phyloP scores from a whole-genome alignment of 202 grass and related monocot species.

The Zoysia matrella region DNA sequence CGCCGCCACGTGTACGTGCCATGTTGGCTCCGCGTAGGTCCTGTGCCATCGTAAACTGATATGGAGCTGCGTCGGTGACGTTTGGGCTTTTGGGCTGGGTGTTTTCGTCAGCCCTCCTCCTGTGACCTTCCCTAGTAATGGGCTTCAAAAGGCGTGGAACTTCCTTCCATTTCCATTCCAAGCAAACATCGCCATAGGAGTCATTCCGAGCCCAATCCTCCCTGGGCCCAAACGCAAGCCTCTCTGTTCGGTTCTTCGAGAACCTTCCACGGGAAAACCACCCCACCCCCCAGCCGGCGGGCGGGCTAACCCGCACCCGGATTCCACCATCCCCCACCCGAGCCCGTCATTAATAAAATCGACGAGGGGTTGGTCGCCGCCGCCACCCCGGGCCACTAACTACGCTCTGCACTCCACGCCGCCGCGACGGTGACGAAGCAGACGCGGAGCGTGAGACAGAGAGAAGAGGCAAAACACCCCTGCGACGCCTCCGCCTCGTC shows the following conservation, averaged over 20 bases:
- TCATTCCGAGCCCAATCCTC: not conserved
- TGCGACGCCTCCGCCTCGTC: slow-evolving; percentile 2
- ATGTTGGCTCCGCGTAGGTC: slow-evolving; percentile 13
- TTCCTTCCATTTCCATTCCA: too few species aligned
- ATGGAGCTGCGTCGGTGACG: not conserved
- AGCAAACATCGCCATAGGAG: too few species aligned
- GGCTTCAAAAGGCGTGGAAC: too few species aligned
- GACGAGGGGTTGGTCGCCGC: slow-evolving; percentile 20
- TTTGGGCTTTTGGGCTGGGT: too few species aligned
- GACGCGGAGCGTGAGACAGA: too few species aligned
- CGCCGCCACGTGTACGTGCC: slow-evolving; percentile 32
- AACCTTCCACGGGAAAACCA: not conserved
- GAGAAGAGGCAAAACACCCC: not conserved
- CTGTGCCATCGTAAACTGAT: slow-evolving; percentile 35
- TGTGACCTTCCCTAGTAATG: too few species aligned
- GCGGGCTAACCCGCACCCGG: slow-evolving; percentile 22
- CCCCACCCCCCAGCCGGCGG: not conserved
- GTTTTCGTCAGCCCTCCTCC: too few species aligned
- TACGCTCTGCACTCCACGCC: too few species aligned
- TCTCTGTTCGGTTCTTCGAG: not conserved
- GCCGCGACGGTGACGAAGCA: slow-evolving; percentile 15
- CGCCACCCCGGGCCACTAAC: too few species aligned
- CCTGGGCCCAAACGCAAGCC: not conserved
- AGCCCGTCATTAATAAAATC: slow-evolving; percentile 42
- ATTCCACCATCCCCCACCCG: not conserved